phyloP scores from a whole-genome alignment of 2,329 filamentous ascomycete genomes.

The Blastomyces silverae region DNA sequence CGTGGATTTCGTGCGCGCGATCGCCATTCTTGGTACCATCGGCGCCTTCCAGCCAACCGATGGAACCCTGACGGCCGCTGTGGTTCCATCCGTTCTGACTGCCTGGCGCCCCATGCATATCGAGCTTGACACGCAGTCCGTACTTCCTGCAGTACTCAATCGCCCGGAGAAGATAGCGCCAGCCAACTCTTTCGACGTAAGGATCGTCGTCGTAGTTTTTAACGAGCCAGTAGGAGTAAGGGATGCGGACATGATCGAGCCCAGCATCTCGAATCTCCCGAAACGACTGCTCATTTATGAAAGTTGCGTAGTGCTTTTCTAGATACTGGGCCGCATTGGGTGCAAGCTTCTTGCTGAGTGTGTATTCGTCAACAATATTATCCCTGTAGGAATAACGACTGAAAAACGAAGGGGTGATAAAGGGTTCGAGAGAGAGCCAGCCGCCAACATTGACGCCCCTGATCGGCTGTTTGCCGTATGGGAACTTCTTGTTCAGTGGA shows the following conservation, averaged over 20 bases:
- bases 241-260: slow-evolving; percentile 93
- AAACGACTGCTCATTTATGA: slow-evolving; percentile 79
- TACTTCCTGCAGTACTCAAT: slow-evolving; percentile 94
- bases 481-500: slow-evolving; percentile 66
- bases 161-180: slow-evolving; percentile 84
- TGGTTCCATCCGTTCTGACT: slow-evolving; percentile 99
- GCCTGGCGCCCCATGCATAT: slow-evolving; percentile 84
- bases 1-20: slow-evolving; percentile 78
- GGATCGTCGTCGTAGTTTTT: slow-evolving; percentile 77
- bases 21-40: slow-evolving; percentile 71
- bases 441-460: slow-evolving; percentile 89
- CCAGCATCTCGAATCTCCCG: slow-evolving; percentile 77
- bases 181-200: slow-evolving; percentile 78
- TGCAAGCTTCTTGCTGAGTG: slow-evolving; percentile 65
- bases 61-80: slow-evolving; percentile 71
- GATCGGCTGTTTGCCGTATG: slow-evolving; percentile 71
- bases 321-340: slow-evolving; percentile 58
- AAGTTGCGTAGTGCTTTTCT: slow-evolving; percentile 88
- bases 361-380: slow-evolving; percentile 82
- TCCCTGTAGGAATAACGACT: slow-evolving; percentile 54
- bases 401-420: slow-evolving; percentile 92
- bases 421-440: slow-evolving; percentile 90
- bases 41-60: slow-evolving; percentile 87
- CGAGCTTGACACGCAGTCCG: slow-evolving; percentile 84
- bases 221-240: slow-evolving; percentile 92